phyloP scores from a whole-genome alignment of 768 basidiomycete genomes.

The Clitopilus passeckerianus region DNA sequence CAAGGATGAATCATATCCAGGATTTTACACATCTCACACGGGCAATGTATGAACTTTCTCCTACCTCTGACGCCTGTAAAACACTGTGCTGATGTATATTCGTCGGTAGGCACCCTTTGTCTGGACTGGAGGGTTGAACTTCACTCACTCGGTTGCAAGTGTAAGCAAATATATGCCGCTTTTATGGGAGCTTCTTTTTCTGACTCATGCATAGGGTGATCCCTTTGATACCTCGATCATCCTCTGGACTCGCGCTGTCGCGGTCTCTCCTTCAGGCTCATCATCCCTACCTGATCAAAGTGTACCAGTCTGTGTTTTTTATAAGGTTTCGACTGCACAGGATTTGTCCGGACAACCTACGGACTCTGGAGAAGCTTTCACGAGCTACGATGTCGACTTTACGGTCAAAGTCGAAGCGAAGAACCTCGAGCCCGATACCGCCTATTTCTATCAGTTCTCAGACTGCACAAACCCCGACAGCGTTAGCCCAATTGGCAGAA shows the following conservation, averaged over 20 bases:
- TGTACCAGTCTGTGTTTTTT: constrained; percentile 46
- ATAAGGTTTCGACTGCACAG: constrained; percentile 33
- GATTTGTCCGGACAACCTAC: constrained; percentile 27
- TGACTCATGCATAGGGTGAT: constrained; percentile 36
- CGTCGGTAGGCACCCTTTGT: constrained; percentile 33
- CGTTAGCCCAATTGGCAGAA: constrained; percentile 43
- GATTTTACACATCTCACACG: constrained; percentile 45
- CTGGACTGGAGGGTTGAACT: constrained; percentile 46
- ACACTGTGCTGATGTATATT: not conserved
- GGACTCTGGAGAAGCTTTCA: constrained; percentile 46
- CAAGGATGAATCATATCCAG: constrained; percentile 43
- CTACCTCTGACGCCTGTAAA: too few species aligned
- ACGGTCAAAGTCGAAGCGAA: constrained; percentile 58
- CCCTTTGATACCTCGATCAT: constrained; percentile 49
- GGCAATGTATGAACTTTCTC: constrained; percentile 30
- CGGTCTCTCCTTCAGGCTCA: constrained; percentile 21
- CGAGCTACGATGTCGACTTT: constrained; percentile 53
- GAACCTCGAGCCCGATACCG: constrained; percentile 42
- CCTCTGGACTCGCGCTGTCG: constrained; percentile 53
- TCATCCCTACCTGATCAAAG: constrained; percentile 37
- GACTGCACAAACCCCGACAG: constrained; percentile 44
- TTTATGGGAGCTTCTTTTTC: not conserved
- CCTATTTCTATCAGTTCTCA: constrained; percentile 51
- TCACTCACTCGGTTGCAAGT: constrained; percentile 48
- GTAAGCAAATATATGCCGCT: constrained; percentile 28